These are phyloP conservation scores for Gaeumannomyces sp. DNA, from an alignment of 2,329 filamentous ascomycete species.

Conservation along the genomic window DNA sequence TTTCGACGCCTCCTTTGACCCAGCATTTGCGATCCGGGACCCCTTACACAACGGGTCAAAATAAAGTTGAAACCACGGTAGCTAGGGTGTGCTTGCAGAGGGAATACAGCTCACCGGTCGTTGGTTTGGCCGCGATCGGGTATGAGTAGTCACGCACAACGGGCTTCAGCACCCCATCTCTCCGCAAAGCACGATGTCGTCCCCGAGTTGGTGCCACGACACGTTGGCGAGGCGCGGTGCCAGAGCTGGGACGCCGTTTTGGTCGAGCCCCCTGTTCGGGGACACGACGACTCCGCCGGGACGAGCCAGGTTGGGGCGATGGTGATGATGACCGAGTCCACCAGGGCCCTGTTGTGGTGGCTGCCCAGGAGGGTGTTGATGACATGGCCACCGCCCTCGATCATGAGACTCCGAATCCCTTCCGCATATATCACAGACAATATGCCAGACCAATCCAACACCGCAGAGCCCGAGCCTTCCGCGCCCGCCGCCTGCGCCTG, in stretches of 20 bases:
- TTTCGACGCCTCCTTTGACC: neutral
- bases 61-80: neutral
- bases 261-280: slow-evolving; percentile 51
- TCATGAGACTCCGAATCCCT: slow-evolving; percentile 74
- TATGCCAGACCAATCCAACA: slow-evolving; percentile 52
- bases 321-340: slow-evolving; percentile 75
- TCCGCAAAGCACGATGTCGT: slow-evolving; percentile 79
- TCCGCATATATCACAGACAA: slow-evolving; percentile 50
- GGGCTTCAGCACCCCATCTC: slow-evolving; percentile 21
- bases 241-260: slow-evolving; percentile 45
- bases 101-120: neutral
- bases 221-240: slow-evolving; percentile 61
- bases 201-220: slow-evolving; percentile 70
- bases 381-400: slow-evolving; percentile 79
- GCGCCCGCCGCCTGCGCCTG: slow-evolving; percentile 16
- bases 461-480: slow-evolving; percentile 35
- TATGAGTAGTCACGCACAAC: neutral
- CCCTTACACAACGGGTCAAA: neutral
- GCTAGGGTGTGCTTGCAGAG: neutral
- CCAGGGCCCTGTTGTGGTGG: slow-evolving; percentile 50
- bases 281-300: slow-evolving; percentile 73
- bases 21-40: neutral
- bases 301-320: slow-evolving; percentile 86
- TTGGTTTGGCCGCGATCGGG: neutral
- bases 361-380: slow-evolving; percentile 71